phyloP scores from a whole-genome alignment of 2,329 filamentous ascomycete species.

The Bisporella sp. region DNA sequence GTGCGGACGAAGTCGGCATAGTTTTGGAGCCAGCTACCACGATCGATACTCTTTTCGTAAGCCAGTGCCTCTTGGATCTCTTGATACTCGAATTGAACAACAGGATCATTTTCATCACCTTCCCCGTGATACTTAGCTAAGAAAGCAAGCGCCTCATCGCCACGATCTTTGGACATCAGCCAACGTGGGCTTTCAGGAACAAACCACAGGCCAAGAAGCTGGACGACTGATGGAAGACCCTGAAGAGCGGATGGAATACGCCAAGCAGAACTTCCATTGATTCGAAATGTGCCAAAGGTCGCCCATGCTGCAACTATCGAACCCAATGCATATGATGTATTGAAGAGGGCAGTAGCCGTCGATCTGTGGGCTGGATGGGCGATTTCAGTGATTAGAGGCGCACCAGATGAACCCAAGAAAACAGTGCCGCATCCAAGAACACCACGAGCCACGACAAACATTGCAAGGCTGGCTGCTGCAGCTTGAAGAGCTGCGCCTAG shows the following conservation, averaged over 20 bases:
- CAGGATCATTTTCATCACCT: conserved; percentile 38
- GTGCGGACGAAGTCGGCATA: conserved; percentile 50
- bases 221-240: conserved; percentile 10
- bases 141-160: conserved; percentile 42
- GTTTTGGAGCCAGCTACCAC: conserved; percentile 32
- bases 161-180: conserved; percentile 47
- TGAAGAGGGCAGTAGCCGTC: conserved; percentile 27
- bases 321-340: conserved; percentile 25
- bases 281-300: conserved; percentile 28
- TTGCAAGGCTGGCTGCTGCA: conserved; percentile 1
- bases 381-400: conserved; percentile 29
- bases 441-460: conserved; percentile 4
- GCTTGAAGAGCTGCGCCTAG: conserved; percentile 35
- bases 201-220: conserved; percentile 22
- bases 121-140: conserved; percentile 49
- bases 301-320: conserved; percentile 28
- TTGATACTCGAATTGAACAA: conserved; percentile 37
- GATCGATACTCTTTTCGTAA: conserved; percentile 30
- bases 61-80: conserved; percentile 9
- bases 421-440: conserved; percentile 31
- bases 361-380: conserved; percentile 28
- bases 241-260: conserved; percentile 28
- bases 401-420: conserved; percentile 23
- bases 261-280: conserved; percentile 26
- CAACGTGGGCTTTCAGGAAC: conserved; percentile 54